phyloP scores from a whole-genome alignment of 441 rosid genomes.

The Melastoma candidum region DNA sequence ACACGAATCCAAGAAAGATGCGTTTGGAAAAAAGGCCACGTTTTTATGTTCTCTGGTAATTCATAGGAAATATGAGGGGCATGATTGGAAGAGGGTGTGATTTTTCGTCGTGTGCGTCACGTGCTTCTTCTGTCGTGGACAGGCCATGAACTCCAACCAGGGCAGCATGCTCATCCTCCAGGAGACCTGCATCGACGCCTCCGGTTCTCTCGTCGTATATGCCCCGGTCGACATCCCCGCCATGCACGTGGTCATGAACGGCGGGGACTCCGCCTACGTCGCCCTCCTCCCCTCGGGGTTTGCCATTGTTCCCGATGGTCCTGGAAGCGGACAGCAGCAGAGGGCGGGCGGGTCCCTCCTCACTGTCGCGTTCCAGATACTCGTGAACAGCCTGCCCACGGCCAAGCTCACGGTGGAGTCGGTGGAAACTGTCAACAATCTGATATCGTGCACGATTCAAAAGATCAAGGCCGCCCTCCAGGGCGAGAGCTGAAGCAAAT shows the following conservation, averaged over 20 bases:
- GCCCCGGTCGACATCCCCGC: slow-evolving; percentile 14
- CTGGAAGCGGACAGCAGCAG: background rate
- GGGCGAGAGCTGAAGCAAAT: background rate
- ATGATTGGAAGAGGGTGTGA: background rate
- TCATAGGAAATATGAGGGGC: background rate
- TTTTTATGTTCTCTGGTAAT: no score
- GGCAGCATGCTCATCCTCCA: slow-evolving; percentile 19
- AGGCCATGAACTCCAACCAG: slow-evolving; percentile 20
- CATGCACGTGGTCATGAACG: slow-evolving; percentile 19
- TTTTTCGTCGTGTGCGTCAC: background rate
- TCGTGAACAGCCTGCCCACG: slow-evolving; percentile 58
- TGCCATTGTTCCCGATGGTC: slow-evolving; percentile 7
- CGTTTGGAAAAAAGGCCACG: no score
- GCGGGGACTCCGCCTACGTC: slow-evolving; percentile 10
- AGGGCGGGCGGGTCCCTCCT: slow-evolving; percentile 17
- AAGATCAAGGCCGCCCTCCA: slow-evolving; percentile 45
- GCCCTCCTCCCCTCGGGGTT: slow-evolving; percentile 10
- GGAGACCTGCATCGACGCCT: slow-evolving; percentile 11
- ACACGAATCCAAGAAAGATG: no score
- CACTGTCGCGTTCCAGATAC: slow-evolving; percentile 24
- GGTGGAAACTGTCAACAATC: slow-evolving; percentile 76
- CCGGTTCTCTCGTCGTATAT: slow-evolving; percentile 8
- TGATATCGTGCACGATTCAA: slow-evolving; percentile 79
- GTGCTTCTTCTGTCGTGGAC: background rate
- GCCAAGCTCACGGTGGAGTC: slow-evolving; percentile 78